phyloP scores from a whole-genome alignment of 257 asterid species.

The Cruciata laevipes region DNA sequence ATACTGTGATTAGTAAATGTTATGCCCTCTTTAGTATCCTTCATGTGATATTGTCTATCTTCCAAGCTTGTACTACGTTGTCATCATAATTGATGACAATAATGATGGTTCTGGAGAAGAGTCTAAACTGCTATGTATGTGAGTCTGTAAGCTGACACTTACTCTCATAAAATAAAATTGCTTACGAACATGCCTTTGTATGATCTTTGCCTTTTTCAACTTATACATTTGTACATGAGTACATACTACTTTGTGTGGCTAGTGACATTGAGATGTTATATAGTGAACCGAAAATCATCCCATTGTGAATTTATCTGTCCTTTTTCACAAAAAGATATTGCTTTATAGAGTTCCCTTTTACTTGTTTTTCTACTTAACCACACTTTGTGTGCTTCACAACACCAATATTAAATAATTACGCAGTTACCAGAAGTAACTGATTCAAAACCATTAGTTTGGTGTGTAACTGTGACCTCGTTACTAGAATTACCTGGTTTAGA shows the following conservation, averaged over 20 bases:
- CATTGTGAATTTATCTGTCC: not conserved
- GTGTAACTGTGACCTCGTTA: too few species aligned
- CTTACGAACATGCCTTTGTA: not conserved
- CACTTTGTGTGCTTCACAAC: not conserved
- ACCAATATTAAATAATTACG: too few species aligned
- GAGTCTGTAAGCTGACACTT: not conserved
- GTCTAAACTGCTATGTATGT: not conserved
- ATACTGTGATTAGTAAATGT: not conserved
- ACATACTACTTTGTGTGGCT: not conserved
- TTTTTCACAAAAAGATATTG: not conserved
- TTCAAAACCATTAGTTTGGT: too few species aligned
- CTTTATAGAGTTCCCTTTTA: not conserved
- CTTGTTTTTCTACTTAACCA: not conserved
- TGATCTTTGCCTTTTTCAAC: not conserved
- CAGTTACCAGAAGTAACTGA: too few species aligned
- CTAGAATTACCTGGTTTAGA: not conserved
- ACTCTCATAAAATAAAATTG: not conserved
- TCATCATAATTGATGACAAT: slow-evolving; percentile 1
- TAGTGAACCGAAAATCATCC: not conserved
- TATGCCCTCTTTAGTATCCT: not conserved
- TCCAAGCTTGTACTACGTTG: slow-evolving; percentile 3
- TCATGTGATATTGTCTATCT: not conserved
- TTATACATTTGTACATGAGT: not conserved
- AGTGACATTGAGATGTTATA: slow-evolving; percentile 3
- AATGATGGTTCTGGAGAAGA: not conserved